Base-by-base conservation (phyloP, 768 basidiomycete species). In the Gelatoporia subvermispora region DNA sequence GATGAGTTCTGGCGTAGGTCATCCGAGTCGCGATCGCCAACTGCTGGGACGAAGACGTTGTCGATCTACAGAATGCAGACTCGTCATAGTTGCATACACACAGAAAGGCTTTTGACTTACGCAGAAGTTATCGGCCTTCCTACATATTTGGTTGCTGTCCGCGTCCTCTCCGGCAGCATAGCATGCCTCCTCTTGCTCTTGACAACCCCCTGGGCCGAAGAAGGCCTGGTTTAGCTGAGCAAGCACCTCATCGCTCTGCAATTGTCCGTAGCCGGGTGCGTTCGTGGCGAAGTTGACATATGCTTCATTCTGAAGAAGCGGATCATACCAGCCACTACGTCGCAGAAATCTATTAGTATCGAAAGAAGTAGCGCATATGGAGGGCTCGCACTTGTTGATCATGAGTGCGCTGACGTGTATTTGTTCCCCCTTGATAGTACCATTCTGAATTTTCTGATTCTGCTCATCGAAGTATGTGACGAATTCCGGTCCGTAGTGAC, bases 241-340 rank as follows among this genome's bases (percentile, higher is more conserved):
- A 35, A 84, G 61, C 2, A 78, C 73, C 3, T 56, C 49, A 37
- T 75, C 67, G 24, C 67, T 69, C 50, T 79, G 78, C 10, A 85
- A 74, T 51, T 74, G 81, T 4, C 84, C 83, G 52, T 84, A 85
- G 13, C 82, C 81, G 8, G 84, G 84, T 0, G 84, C 84, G 35
- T 81, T 60, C 0, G 72, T 73, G 0, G 81, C 79, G 48, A 84
- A 85, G 28, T 70, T 70, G 48, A 84, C 69, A 49, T 78, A 84
- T 9, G 82, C 77, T 51, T 80, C 54, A 54, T 78, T 77, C 53
- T 85, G 83, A 36, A 84, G 71, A 24, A 83, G 66, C 1, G 84
- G 82, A 51, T 85, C 84, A 45, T 72, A 77, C 81, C 81, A 83
- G 35, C 81, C 82, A 52, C 83, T 84, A 45, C 5, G 35, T 24